These are phyloP conservation scores for Colletotrichum camelliae DNA, from an alignment of 2,329 filamentous ascomycete species.

Conservation along the genomic window DNA sequence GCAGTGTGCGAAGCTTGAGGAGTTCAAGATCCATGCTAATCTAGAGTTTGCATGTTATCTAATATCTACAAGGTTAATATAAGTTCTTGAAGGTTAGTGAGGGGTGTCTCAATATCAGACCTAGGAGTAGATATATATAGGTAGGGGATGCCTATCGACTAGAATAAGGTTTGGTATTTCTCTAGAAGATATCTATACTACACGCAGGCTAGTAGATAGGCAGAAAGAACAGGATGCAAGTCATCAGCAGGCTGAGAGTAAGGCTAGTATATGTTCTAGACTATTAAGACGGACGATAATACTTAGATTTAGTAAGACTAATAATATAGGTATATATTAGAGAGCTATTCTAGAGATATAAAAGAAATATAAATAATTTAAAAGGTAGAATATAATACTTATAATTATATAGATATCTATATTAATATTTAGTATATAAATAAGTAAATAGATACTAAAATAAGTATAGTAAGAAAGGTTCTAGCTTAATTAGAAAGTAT, in stretches of 20 bases:
- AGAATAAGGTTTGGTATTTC: neutral
- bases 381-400: too few species aligned
- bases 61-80: neutral
- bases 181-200: neutral
- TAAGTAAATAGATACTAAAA: too few species aligned
- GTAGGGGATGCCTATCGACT: neutral
- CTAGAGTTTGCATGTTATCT: neutral
- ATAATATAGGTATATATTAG: too few species aligned
- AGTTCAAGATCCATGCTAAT: neutral
- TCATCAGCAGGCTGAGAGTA: neutral
- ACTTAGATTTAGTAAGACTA: neutral
- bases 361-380: too few species aligned
- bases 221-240: neutral
- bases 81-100: neutral
- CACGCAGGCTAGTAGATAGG: neutral
- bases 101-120: neutral
- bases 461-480: too few species aligned
- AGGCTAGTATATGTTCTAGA: neutral
- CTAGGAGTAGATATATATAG: neutral
- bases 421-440: too few species aligned
- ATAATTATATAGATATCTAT: too few species aligned
- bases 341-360: fast-evolving
- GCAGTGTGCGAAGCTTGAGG: neutral
- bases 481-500: too few species aligned
- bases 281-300: neutral